Evolutionary conservation across 345 rosid species (phyloP).

Genomic region (Melaleuca quinquenervia): DNA sequence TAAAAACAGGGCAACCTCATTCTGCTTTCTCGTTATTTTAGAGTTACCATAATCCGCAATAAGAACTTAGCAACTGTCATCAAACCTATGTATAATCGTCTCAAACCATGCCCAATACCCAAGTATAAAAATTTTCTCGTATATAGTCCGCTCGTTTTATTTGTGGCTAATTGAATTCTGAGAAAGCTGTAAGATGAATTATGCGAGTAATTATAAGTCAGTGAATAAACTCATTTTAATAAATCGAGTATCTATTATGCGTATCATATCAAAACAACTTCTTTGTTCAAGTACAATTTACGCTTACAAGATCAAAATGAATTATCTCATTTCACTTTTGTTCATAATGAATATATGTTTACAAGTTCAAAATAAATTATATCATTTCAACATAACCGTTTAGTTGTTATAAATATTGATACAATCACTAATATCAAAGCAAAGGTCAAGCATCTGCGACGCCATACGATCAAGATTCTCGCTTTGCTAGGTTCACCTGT

Average conservation of each 20-base stretch:
- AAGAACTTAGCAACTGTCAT: background rate
- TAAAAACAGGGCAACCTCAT: background rate
- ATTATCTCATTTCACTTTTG: background rate
- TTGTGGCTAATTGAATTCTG: background rate
- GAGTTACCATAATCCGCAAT: background rate
- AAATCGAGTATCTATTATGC: fast-evolving
- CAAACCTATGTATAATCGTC: background rate
- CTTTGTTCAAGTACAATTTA: background rate
- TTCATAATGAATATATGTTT: too few species aligned
- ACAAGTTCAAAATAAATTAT: background rate
- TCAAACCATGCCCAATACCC: background rate
- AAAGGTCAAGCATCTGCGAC: background rate
- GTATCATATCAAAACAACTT: background rate
- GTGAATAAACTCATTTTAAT: background rate
- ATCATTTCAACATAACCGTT: background rate
- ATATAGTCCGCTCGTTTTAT: background rate
- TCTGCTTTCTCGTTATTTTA: background rate
- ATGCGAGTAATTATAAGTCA: background rate
- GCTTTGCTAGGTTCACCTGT: background rate
- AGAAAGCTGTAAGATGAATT: background rate
- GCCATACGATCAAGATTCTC: background rate
- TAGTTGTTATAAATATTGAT: background rate
- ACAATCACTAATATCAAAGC: background rate
- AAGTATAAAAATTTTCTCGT: background rate
- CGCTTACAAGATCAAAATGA: background rate